Evolutionary conservation across 306 rosid genomes (phyloP), one percentile per base, ranked within the genome.

Genomic region (Gleditsia sinensis): DNA sequence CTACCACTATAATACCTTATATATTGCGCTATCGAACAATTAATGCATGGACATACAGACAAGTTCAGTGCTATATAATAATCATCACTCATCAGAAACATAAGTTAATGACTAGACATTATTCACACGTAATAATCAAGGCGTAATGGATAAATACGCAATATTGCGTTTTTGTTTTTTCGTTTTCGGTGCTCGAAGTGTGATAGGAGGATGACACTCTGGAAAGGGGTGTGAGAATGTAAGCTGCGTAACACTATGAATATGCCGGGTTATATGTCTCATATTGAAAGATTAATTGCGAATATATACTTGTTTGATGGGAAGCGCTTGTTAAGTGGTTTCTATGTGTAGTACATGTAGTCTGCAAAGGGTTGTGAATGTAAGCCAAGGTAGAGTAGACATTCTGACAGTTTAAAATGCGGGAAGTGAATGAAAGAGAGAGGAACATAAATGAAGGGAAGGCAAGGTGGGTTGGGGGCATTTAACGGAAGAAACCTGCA

Each of bases 381-480:
- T 33, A 34, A 51, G 49, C 16, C 19, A 51, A 20, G 62, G 74
- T 20, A 50, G 60, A 49, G 74, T 50, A 49, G 74, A 68, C 34
- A 61, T 50, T 69, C 82, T 77, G 85, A 77, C 85, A 82, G 76
- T 72, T 77, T 53, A 54, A 63, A 30, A 67, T 53, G 69, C 16
- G 65, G 40, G 71, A 67, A 75, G 80, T 45, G 75, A 48, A 21
- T 34, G 66, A 69, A 28, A 57, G 77, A 67, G 75, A 48, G 16
- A 12, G 67, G 43, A 62, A 50, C 81, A 86, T 88, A 85, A 88
- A 91, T 91, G 92, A 87, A 81, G 69, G 87, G 80, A 83, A 74
- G 75, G 65, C 66, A 69, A 87, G 84, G 94, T 87, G 89, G 92
- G 90, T 91, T 83, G 89, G 72, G 82, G 70, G 88, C 90, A 87